Base-by-base conservation (phyloP, 2,329 filamentous ascomycete species). In the Botryotinia calthae region DNA sequence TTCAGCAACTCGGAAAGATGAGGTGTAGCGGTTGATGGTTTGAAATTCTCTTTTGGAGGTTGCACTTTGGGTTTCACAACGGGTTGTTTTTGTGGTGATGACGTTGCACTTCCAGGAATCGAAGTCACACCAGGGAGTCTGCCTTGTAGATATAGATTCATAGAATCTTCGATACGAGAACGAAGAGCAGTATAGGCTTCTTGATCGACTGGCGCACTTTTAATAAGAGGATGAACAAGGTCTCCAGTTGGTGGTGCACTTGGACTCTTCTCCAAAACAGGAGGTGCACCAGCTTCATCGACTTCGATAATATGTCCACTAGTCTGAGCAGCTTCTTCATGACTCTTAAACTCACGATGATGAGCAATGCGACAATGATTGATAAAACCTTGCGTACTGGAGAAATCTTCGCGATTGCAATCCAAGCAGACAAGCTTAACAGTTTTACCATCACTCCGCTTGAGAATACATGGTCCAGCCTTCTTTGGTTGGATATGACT, bases 361-460 rank as follows among this genome's bases (percentile, higher is more conserved):
- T 99, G 96, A 40, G 95, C 94, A 78, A 99, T 98, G 73, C 96
- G 94, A 81, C 95, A 98, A 81, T 99, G 96, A 80, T 99, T 99
- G 84, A 99, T 96, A 83, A 98, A 98, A n/a, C 96, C 96, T 82
- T 98, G 96, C 0, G 95, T 97, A 84, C 95, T 98, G 72, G 92
- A 95, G 80, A 98, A 98, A 82, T 98, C 93, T 81, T 94, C 93
- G 76, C 95, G 88, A 67, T 94, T 87, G 82, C 96, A 98, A 81
- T 96, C 92, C 73, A 93, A 83, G 84, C 96, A 99, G 75, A 97
- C 91, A 66, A 98, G 87, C 83, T 97, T 97, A 76, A 98, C 95
- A 76, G 91, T 90, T 80, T 93, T 87, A 72, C 93, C 93, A 82
- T 98, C 95, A 31, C 92, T 91, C 78, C 94, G 91, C 83, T 94